Evolutionary conservation across 805 yeast species (phyloP).

Genomic region (Blastobotrys mokoenaii): DNA sequence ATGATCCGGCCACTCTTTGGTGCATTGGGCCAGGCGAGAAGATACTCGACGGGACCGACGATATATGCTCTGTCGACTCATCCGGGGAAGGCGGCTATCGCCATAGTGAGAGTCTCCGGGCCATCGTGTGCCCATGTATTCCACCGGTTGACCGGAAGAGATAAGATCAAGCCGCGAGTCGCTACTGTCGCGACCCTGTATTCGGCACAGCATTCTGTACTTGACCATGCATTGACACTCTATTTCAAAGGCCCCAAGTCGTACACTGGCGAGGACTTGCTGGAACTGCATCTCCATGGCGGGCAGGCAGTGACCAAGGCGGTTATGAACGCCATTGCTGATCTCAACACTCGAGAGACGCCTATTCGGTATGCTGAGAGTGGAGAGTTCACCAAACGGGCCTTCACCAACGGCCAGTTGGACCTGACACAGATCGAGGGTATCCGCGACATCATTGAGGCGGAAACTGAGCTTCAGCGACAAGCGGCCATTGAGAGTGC

Average conservation of each 20-base stretch:
- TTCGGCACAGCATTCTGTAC: conserved; percentile 29
- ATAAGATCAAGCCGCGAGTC: conserved; percentile 32
- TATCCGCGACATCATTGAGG: conserved; percentile 76
- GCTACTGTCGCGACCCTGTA: conserved; percentile 56
- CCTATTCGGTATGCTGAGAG: conserved; percentile 76
- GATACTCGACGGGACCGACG: conserved; percentile 37
- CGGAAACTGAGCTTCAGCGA: conserved; percentile 88
- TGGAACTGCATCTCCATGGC: conserved; percentile 91
- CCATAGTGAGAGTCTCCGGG: conserved; percentile 78
- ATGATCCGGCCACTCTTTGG: no score
- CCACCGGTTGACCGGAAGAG: conserved; percentile 36
- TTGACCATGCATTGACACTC: conserved; percentile 72
- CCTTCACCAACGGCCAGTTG: conserved; percentile 72
- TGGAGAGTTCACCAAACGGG: conserved; percentile 86
- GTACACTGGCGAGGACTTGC: conserved; percentile 85
- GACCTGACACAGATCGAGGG: conserved; percentile 92
- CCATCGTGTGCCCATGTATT: conserved; percentile 38
- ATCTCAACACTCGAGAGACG: conserved; percentile 23
- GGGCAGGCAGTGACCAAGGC: conserved; percentile 77
- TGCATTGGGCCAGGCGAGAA: not conserved
- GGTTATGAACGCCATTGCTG: conserved; percentile 53
- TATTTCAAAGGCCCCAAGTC: conserved; percentile 67
- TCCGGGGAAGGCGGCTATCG: conserved; percentile 75
- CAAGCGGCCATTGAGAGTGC: conserved; percentile 64
- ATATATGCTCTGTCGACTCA: conserved; percentile 87